phyloP scores from a whole-genome alignment of 495 filamentous ascomycete species.

The Penicillium turbatum region DNA sequence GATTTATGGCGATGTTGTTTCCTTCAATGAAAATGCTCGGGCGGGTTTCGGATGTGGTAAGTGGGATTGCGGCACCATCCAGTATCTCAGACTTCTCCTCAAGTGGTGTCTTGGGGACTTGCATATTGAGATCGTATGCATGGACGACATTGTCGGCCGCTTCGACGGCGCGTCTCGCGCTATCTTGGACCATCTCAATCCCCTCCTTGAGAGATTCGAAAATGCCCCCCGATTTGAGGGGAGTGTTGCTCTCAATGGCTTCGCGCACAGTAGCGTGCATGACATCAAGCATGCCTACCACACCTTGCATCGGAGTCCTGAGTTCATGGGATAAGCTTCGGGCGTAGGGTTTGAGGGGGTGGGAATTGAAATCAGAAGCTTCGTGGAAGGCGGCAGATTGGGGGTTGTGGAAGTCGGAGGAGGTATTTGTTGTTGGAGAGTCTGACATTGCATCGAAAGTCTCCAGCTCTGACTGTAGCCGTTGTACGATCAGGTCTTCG shows the following conservation, averaged over 20 bases:
- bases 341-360: constrained; percentile 73
- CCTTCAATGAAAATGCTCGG: constrained; percentile 44
- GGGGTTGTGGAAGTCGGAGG: constrained; percentile 36
- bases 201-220: constrained; percentile 65
- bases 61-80: constrained; percentile 17
- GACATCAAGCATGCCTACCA: constrained; percentile 81
- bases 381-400: constrained; percentile 20
- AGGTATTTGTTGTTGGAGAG: constrained; percentile 9
- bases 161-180: constrained; percentile 72
- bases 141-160: constrained; percentile 83
- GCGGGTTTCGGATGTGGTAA: constrained; percentile 24
- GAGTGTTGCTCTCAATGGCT: constrained; percentile 53
- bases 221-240: constrained; percentile 47
- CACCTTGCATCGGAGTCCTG: constrained; percentile 80
- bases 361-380: constrained; percentile 41
- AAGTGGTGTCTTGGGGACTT: constrained; percentile 60
- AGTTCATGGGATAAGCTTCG: constrained; percentile 76
- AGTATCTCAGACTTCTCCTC: constrained; percentile 37
- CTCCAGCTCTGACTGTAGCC: constrained; percentile 34
- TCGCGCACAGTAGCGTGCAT: constrained; percentile 78
- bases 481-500: constrained; percentile 64
- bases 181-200: constrained; percentile 79
- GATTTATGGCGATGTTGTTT: constrained; percentile 42
- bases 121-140: constrained; percentile 84
- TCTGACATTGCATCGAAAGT: background rate